Percentiles rank a stretch among this genome's conserved stretches.
Conservation (phyloP, 106 monocot genomes). For the Apostasia ramifera region DNA sequence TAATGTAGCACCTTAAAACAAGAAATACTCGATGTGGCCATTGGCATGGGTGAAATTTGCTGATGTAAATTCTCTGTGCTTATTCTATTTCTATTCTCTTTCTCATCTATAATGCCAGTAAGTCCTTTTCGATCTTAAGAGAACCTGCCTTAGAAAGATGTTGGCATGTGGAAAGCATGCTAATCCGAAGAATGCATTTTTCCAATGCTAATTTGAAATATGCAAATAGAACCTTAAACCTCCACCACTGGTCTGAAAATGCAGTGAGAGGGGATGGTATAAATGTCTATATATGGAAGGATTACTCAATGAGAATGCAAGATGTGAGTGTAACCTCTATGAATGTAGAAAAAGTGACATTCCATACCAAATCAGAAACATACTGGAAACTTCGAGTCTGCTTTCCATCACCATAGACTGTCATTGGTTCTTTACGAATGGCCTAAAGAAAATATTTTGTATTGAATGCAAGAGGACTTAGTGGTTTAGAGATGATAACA, state of each 20-base stretch:
- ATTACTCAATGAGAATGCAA: not conserved
- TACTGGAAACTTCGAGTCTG: slow-evolving; percentile 69
- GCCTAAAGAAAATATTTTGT: slow-evolving; percentile 23
- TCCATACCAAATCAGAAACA: slow-evolving; percentile 53
- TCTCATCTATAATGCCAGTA: too few species aligned
- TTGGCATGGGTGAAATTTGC: too few species aligned
- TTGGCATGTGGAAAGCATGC: not conserved
- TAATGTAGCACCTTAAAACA: too few species aligned
- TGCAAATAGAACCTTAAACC: too few species aligned
- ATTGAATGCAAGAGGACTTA: not conserved
- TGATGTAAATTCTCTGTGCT: too few species aligned
- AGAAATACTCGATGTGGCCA: too few species aligned
- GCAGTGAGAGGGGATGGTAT: not conserved
- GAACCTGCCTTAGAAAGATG: not conserved
- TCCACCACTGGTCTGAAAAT: not conserved
- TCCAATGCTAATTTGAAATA: too few species aligned
- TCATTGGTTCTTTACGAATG: slow-evolving; percentile 44
- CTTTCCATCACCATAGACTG: slow-evolving; percentile 66
- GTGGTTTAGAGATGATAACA: not conserved
- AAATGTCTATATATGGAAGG: not conserved
- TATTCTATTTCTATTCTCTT: too few species aligned
- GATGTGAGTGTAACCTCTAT: not conserved
- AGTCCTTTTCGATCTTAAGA: too few species aligned
- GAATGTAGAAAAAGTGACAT: not conserved
- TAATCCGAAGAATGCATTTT: too few species aligned